Evolutionary conservation across 2,329 filamentous ascomycete species (phyloP).

Genomic region (Venturia nashicola): DNA sequence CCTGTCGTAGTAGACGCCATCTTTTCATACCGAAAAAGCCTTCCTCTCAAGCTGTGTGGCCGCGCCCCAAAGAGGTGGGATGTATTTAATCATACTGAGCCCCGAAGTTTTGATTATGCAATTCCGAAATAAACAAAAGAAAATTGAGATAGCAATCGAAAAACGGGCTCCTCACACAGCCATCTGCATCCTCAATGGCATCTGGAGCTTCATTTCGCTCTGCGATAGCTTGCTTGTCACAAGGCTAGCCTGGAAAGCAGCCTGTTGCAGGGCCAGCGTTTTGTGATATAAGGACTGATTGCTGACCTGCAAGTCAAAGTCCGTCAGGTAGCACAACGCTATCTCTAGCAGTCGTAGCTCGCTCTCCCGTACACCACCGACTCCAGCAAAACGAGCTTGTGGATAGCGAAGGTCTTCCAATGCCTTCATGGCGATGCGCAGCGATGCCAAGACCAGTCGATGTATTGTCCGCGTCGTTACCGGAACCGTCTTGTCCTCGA

Average conservation of each 20-base stretch:
- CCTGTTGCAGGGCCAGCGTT: constrained; percentile 24
- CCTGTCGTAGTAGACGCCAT: background rate
- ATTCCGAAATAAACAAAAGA: background rate
- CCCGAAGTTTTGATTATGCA: background rate
- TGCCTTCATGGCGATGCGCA: constrained; percentile 85
- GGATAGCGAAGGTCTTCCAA: constrained; percentile 86
- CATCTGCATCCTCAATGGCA: constrained; percentile 12
- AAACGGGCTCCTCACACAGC: constrained; percentile 3
- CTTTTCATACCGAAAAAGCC: background rate
- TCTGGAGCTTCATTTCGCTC: constrained; percentile 18
- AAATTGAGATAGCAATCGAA: no score
- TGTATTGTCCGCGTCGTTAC: constrained; percentile 80
- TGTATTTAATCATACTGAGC: background rate
- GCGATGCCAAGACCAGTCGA: constrained; percentile 68
- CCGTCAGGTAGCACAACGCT: constrained; percentile 41
- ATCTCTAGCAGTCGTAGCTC: constrained; percentile 82
- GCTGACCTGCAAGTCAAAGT: constrained; percentile 27
- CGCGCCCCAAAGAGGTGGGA: background rate
- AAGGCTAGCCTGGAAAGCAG: constrained; percentile 24
- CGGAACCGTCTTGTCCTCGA: constrained; percentile 60
- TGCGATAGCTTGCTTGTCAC: constrained; percentile 21
- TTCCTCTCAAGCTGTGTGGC: background rate
- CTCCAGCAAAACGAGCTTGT: constrained; percentile 70
- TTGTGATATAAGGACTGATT: constrained; percentile 22
- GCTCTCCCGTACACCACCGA: constrained; percentile 72